Percentiles rank a stretch among this genome's conserved stretches.
Evolutionary conservation across 495 filamentous ascomycete genomes (phyloP).

Genomic region (Aspergillus ellipticus): DNA sequence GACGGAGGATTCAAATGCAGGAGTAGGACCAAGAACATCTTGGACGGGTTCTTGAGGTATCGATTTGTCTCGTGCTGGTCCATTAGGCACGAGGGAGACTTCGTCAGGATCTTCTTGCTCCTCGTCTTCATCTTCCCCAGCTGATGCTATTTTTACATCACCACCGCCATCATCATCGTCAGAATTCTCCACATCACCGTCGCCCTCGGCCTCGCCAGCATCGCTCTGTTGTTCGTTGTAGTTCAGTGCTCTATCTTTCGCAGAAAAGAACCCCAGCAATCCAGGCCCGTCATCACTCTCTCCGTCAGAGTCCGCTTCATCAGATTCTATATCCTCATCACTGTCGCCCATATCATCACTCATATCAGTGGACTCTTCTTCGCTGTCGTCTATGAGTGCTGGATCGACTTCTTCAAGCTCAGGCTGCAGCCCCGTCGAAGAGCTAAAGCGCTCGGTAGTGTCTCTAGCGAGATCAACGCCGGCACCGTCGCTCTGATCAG

Average conservation of each 20-base stretch:
- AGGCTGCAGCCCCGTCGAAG: slow-evolving; percentile 23
- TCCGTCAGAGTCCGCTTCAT: slow-evolving; percentile 46
- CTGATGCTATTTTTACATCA: slow-evolving; percentile 17
- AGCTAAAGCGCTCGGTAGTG: slow-evolving; percentile 22
- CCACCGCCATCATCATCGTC: slow-evolving; percentile 20
- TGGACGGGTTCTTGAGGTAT: slow-evolving; percentile 2
- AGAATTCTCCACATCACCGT: slow-evolving; percentile 11
- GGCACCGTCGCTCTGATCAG: slow-evolving; percentile 14
- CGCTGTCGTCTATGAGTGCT: slow-evolving; percentile 66
- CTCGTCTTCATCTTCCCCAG: slow-evolving; percentile 23
- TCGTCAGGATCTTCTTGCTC: slow-evolving; percentile 40
- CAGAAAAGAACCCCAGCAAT: slow-evolving; percentile 63
- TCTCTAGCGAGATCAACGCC: slow-evolving; percentile 20
- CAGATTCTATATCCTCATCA: slow-evolving; percentile 52
- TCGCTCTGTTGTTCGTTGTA: slow-evolving; percentile 28
- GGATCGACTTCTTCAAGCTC: slow-evolving; percentile 65
- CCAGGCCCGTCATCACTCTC: slow-evolving; percentile 55
- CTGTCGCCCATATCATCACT: slow-evolving; percentile 75
- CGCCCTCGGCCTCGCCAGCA: slow-evolving; percentile 27
- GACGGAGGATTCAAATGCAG: not conserved
- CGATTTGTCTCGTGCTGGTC: slow-evolving; percentile 15
- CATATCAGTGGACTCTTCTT: slow-evolving; percentile 80
- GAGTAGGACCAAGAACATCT: not conserved
- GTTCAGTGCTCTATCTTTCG: slow-evolving; percentile 32
- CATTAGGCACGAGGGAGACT: slow-evolving; percentile 46